Evolutionary conservation across 2,329 filamentous ascomycete genomes (phyloP).

Genomic region (Sphaerulina musiva): DNA sequence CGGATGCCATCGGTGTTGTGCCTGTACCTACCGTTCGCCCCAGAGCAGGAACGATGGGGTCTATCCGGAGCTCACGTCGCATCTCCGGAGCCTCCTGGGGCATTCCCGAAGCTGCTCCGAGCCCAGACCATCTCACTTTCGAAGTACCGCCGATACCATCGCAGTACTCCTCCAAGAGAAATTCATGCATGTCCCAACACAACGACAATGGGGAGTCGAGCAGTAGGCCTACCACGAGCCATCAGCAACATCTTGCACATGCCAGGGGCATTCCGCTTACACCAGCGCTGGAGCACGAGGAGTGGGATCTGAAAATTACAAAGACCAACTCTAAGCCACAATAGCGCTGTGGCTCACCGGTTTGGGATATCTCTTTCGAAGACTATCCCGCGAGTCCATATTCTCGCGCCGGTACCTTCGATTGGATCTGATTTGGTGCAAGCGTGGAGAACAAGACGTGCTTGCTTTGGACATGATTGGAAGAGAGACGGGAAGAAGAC

Average conservation of each 20-base stretch:
- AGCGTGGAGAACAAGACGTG: not conserved
- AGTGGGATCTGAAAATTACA: slow-evolving; percentile 16
- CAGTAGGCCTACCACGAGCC: not conserved
- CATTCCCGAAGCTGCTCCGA: slow-evolving; percentile 15
- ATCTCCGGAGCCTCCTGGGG: slow-evolving; percentile 11
- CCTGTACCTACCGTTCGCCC: slow-evolving; percentile 32
- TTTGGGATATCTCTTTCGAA: slow-evolving; percentile 2
- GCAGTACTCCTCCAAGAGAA: slow-evolving; percentile 16
- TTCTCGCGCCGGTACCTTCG: not conserved
- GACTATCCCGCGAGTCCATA: not conserved
- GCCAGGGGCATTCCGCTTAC: slow-evolving; percentile 14
- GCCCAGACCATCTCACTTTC: slow-evolving; percentile 17
- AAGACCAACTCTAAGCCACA: slow-evolving; percentile 17
- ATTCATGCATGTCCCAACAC: slow-evolving; percentile 11
- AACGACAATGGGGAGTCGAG: slow-evolving; percentile 3
- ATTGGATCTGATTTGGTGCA: slow-evolving; percentile 5
- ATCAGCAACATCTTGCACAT: slow-evolving; percentile 1
- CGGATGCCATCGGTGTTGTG: slow-evolving; percentile 31
- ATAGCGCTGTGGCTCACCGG: slow-evolving; percentile 10
- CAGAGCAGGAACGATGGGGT: slow-evolving; percentile 30
- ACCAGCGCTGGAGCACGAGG: slow-evolving; percentile 24
- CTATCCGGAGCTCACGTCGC: slow-evolving; percentile 18
- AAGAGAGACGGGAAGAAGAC: not conserved
- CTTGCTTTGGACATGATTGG: slow-evolving; percentile 1
- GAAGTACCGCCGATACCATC: slow-evolving; percentile 10